Evolutionary conservation across 75 land plant genomes (phyloP).

Genomic region (Picea glauca): DNA sequence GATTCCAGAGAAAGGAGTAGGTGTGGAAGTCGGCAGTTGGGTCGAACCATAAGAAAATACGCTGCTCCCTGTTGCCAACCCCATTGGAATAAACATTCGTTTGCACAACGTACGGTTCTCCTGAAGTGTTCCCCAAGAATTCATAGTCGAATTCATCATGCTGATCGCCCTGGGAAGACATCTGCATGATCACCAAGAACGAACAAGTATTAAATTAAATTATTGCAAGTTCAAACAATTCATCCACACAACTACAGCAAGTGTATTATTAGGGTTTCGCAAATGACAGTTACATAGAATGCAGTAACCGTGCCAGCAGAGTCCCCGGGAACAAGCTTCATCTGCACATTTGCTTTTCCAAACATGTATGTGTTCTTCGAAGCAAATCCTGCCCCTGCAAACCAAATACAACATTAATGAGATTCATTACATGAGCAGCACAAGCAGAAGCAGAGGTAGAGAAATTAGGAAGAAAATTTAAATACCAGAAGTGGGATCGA

Average conservation of each 20-base stretch:
- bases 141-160: conserved; percentile 38
- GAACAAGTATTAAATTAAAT: too few species aligned
- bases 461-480: not conserved
- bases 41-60: conserved; percentile 43
- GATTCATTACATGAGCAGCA: too few species aligned
- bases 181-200: conserved; percentile 8
- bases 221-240: too few species aligned
- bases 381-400: conserved; percentile 54
- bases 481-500: conserved; percentile 55
- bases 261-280: too few species aligned
- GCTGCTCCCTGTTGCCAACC: conserved; percentile 43
- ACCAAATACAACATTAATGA: not conserved
- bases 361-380: conserved; percentile 65
- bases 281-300: too few species aligned
- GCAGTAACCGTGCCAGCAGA: too few species aligned
- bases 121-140: conserved; percentile 41
- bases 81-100: conserved; percentile 44
- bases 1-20: conserved; percentile 36
- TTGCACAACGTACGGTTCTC: conserved; percentile 42
- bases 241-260: too few species aligned
- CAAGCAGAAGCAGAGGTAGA: too few species aligned
- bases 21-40: conserved; percentile 37
- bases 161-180: conserved; percentile 18
- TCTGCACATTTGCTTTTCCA: conserved; percentile 47
- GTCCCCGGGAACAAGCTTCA: conserved; percentile 40